Evolutionary conservation across 2,329 filamentous ascomycete genomes (phyloP).

Genomic region (Fusarium nematophilum): DNA sequence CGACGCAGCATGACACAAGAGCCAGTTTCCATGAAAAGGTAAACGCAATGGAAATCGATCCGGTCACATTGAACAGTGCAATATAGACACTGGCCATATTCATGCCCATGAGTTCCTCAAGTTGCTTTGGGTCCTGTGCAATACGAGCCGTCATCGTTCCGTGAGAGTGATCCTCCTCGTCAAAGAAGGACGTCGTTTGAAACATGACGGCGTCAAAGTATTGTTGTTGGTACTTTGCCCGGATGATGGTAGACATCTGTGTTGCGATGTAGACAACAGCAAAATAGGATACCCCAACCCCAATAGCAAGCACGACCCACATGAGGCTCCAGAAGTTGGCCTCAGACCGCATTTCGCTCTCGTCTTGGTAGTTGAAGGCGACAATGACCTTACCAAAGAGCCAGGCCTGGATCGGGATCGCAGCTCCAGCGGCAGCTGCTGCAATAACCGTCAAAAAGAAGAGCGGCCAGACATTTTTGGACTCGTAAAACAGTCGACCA

Average conservation of each 20-base stretch:
- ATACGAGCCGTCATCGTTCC: constrained; percentile 69
- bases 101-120: constrained; percentile 71
- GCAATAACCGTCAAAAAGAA: constrained; percentile 63
- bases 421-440: constrained; percentile 56
- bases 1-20: constrained; percentile 72
- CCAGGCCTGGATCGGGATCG: constrained; percentile 63
- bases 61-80: constrained; percentile 73
- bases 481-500: constrained; percentile 67
- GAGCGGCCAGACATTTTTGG: constrained; percentile 61
- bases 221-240: constrained; percentile 67
- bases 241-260: constrained; percentile 59
- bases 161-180: constrained; percentile 68
- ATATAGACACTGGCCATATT: constrained; percentile 73
- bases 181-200: constrained; percentile 71
- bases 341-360: constrained; percentile 50
- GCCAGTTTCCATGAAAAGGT: constrained; percentile 82
- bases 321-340: constrained; percentile 74
- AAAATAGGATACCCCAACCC: constrained; percentile 65
- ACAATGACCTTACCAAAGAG: constrained; percentile 66
- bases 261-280: constrained; percentile 52
- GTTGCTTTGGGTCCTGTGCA: constrained; percentile 66
- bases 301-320: constrained; percentile 70
- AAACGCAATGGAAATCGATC: constrained; percentile 74
- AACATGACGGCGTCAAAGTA: constrained; percentile 71
- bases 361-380: constrained; percentile 57